Conservation (phyloP, 495 filamentous ascomycete species). For the Venustampulla echinocandica region DNA sequence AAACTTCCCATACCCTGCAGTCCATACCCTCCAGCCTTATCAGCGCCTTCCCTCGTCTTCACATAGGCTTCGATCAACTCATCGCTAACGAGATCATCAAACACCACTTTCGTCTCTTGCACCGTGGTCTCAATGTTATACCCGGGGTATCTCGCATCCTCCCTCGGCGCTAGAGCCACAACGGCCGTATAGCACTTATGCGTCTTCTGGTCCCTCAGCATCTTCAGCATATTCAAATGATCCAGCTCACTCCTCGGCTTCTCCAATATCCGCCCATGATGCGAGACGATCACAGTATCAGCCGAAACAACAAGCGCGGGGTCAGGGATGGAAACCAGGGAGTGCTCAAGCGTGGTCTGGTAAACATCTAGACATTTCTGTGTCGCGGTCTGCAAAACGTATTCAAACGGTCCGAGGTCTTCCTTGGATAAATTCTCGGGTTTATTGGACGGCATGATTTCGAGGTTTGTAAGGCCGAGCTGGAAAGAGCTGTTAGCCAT, state of each 20-base stretch:
- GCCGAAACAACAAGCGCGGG: conserved; percentile 83
- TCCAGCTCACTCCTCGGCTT: conserved; percentile 76
- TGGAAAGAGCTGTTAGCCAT: too few relatives aligned
- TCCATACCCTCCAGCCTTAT: conserved; percentile 96
- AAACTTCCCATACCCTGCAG: conserved; percentile 77
- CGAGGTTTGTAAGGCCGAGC: conserved; percentile 67
- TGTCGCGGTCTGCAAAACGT: conserved; percentile 78
- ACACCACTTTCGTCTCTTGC: conserved; percentile 80
- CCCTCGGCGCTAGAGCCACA: conserved; percentile 68
- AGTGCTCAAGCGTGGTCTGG: conserved; percentile 45
- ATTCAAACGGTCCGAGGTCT: conserved; percentile 69
- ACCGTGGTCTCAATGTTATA: conserved; percentile 73
- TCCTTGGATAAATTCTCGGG: conserved; percentile 76
- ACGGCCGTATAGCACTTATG: conserved; percentile 82
- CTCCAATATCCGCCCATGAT: conserved; percentile 70
- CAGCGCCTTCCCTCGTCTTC: conserved; percentile 79
- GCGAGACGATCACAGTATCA: conserved; percentile 80
- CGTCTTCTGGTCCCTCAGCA: conserved; percentile 58
- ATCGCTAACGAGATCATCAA: conserved; percentile 65
- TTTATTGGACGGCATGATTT: conserved; percentile 70
- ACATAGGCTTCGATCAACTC: conserved; percentile 85
- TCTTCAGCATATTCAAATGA: conserved; percentile 73
- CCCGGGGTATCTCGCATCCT: conserved; percentile 67
- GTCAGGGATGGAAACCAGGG: conserved; percentile 38
- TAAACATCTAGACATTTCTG: conserved; percentile 80